Conservation (phyloP, 345 rosid species). For the Cardamine resedifolia region DNA sequence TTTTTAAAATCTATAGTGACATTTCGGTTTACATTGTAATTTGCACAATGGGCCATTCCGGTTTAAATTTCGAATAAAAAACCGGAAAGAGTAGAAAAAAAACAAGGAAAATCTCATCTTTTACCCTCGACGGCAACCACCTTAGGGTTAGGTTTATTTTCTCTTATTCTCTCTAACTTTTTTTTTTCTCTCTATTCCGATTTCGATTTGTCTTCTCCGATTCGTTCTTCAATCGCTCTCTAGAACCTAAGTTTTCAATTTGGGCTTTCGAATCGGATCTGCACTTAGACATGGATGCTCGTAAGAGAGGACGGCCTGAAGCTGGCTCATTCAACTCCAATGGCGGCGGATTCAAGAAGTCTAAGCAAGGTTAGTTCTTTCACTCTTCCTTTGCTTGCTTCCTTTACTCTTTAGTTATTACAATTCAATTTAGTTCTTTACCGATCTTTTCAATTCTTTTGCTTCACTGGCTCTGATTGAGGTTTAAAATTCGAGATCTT, state of each 20-base stretch:
- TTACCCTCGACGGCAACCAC: conserved; percentile 34
- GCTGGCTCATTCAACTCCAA: conserved; percentile 52
- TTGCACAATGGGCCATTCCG: conserved; percentile 1
- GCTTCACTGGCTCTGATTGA: background rate
- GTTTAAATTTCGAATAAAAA: conserved; percentile 19
- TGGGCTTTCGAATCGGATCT: conserved; percentile 29
- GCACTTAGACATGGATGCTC: conserved; percentile 50
- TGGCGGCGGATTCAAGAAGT: conserved; percentile 69
- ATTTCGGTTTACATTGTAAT: conserved; percentile 20
- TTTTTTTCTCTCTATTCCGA: background rate
- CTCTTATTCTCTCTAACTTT: conserved; percentile 14
- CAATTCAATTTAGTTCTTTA: background rate
- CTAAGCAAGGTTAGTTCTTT: conserved; percentile 54
- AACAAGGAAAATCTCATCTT: conserved; percentile 10
- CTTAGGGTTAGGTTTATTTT: conserved; percentile 36
- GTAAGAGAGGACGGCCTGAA: conserved; percentile 72
- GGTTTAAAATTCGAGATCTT: conserved; percentile 25
- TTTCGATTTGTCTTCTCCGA: conserved; percentile 29
- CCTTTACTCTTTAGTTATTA: background rate
- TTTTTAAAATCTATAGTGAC: background rate
- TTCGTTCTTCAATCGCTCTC: conserved; percentile 19
- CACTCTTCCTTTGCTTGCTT: conserved; percentile 9
- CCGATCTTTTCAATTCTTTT: background rate
- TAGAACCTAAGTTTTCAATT: background rate
- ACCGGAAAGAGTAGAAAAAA: background rate